phyloP scores from a whole-genome alignment of 495 filamentous ascomycete species.

The Penicillium ochrochloron region DNA sequence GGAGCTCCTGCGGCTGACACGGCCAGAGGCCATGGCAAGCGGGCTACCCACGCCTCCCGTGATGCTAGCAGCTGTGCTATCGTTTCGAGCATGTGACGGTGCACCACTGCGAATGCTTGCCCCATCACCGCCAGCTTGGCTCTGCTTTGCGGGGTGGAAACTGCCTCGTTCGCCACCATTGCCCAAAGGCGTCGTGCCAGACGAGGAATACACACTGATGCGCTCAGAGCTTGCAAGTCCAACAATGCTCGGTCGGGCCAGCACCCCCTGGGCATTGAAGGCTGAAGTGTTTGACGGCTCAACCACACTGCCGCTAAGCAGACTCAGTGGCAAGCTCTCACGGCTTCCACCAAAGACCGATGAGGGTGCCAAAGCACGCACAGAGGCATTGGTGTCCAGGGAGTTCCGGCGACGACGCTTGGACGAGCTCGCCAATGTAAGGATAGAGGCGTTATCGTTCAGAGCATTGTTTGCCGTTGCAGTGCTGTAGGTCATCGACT shows the following conservation, averaged over 20 bases:
- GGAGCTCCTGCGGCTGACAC: conserved; percentile 64
- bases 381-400: conserved; percentile 93
- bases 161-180: conserved; percentile 75
- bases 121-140: conserved; percentile 62
- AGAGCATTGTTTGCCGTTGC: conserved; percentile 92
- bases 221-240: conserved; percentile 74
- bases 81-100: conserved; percentile 76
- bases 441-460: conserved; percentile 92
- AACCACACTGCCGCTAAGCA: conserved; percentile 79
- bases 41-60: conserved; percentile 63
- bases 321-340: conserved; percentile 85
- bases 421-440: conserved; percentile 95
- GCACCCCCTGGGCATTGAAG: conserved; percentile 55
- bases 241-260: conserved; percentile 58
- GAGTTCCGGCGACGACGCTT: conserved; percentile 87
- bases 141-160: conserved; percentile 74
- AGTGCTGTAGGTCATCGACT: conserved; percentile 82
- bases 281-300: conserved; percentile 53
- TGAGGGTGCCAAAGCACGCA: conserved; percentile 88
- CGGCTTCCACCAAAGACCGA: conserved; percentile 88
- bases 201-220: conserved; percentile 83
- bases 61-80: conserved; percentile 81
- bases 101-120: conserved; percentile 79
- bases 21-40: conserved; percentile 51
- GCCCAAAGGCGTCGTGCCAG: conserved; percentile 64